Evolutionary conservation across 1,284 basidiomycete genomes (phyloP), one percentile per base, ranked within the genome.

Genomic region (Athelia psychrophila): DNA sequence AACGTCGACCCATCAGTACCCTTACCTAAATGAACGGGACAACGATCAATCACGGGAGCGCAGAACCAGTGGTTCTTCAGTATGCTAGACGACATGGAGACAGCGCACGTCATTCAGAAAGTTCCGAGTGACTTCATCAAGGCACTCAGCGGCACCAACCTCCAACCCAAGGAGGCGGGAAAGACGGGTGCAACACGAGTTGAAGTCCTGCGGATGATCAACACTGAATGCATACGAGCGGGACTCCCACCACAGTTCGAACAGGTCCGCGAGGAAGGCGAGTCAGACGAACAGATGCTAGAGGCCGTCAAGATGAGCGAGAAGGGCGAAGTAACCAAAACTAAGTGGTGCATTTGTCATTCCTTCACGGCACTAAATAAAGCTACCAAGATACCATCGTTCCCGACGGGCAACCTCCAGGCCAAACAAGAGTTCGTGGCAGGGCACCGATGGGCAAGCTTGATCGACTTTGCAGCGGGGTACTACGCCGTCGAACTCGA

Each of bases 401-500:
- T 59, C 38, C 54, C 51, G 2, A 51, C 52, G 25, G 60, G 61
- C 2, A 52, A 62, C 50, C 51, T 64, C 0, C 18, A 48, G 16
- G 40, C 33, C 1, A 62, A 60, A 23, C 56, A 62, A 8, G 50
- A 56, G 20, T 12, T 36, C 1, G 35, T 59, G 2, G 55, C 54
- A 23, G 58, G 62, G 0, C 47, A 60, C 10, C 13, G 52, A n/a
- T 62, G 50, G 6, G 49, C 52, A 2, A 50, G 38, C 4, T 20
- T 51, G 2, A 48, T 57, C 2, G 56, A 63, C 38, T 54, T 58
- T 18, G 49, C 55, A 0, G 47, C 53, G 1, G 60, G 57, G 1
- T 63, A 56, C 47, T 57, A 61, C 16, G 54, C 57, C 2, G 35
- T 60, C 6, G 47, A 48, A 15, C 47, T 63, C n/a, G 50, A 40